Percentiles rank a stretch among this genome's conserved stretches.
phyloP scores from a whole-genome alignment of 805 yeast genomes.

The Starmerella kuoi region DNA sequence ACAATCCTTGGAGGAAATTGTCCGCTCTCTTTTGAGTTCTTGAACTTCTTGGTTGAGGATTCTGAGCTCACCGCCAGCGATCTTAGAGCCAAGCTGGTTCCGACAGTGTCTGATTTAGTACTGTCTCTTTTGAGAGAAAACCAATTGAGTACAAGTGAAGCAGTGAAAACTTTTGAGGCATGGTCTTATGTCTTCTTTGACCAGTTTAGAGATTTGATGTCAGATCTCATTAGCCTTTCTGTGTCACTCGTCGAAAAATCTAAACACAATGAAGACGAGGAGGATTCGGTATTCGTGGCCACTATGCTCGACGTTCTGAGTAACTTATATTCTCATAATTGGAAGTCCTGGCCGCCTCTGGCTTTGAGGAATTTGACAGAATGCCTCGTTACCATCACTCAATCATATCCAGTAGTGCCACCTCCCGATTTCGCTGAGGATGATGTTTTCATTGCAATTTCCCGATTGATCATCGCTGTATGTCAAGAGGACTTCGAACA shows the following conservation, averaged over 20 bases:
- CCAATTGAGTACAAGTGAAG: background rate
- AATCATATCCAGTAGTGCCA: background rate
- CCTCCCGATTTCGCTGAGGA: conserved; percentile 10
- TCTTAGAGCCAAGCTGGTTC: conserved; percentile 15
- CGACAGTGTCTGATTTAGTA: conserved; percentile 8
- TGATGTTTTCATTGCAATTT: conserved; percentile 13
- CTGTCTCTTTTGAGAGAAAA: background rate
- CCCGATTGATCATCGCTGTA: conserved; percentile 17
- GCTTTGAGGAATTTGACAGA: background rate
- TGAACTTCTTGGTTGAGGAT: conserved; percentile 25
- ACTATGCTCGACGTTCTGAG: background rate
- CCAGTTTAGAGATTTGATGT: conserved; percentile 6
- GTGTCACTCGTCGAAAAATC: background rate
- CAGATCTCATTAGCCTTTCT: conserved; percentile 6
- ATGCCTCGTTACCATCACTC: background rate
- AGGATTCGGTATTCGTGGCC: background rate
- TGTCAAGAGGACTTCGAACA: conserved; percentile 14
- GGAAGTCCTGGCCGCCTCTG: conserved; percentile 12
- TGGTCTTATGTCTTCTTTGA: conserved; percentile 19
- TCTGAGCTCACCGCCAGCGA: conserved; percentile 14
- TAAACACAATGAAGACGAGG: background rate
- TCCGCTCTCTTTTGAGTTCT: conserved; percentile 20
- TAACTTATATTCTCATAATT: conserved; percentile 6
- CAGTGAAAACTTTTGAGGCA: conserved; percentile 11
- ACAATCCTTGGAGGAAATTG: conserved; percentile 10